phyloP scores from a whole-genome alignment of 148 eudicot genomes.

The Rhododendron williamsianum region DNA sequence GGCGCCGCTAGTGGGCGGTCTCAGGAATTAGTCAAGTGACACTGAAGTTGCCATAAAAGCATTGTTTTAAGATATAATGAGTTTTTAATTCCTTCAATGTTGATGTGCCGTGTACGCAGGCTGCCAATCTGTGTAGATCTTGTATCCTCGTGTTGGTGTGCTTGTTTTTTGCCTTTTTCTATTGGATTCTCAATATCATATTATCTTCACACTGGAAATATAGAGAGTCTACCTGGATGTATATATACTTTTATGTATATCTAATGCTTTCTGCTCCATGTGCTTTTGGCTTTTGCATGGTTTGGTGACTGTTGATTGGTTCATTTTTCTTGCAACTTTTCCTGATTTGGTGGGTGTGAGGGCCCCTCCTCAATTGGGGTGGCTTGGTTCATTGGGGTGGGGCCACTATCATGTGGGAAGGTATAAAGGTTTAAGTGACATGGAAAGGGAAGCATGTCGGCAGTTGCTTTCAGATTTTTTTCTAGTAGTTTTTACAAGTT shows the following conservation, averaged over 20 bases:
- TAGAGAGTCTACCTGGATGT: neutral
- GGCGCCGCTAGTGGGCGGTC: neutral
- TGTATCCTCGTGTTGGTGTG: neutral
- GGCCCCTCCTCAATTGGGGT: conserved; percentile 2
- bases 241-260: neutral
- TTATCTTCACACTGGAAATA: neutral
- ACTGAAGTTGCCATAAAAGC: neutral
- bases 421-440: conserved; percentile 7
- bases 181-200: neutral
- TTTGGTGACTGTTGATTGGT: conserved; percentile 9
- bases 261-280: conserved; percentile 6
- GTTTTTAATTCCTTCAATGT: neutral
- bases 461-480: conserved; percentile 15
- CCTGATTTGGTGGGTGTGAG: conserved; percentile 11
- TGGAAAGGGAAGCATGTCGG: neutral
- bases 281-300: conserved; percentile 16
- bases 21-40: neutral
- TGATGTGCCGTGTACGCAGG: neutral
- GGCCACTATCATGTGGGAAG: conserved; percentile 34
- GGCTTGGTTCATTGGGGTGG: neutral
- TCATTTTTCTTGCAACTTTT: neutral
- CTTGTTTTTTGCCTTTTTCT: neutral
- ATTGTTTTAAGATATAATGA: neutral
- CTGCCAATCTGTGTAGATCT: neutral
- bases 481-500: neutral